These are phyloP conservation scores for Breynia disticha DNA, from an alignment of 441 rosid species.

Conservation along the genomic window DNA sequence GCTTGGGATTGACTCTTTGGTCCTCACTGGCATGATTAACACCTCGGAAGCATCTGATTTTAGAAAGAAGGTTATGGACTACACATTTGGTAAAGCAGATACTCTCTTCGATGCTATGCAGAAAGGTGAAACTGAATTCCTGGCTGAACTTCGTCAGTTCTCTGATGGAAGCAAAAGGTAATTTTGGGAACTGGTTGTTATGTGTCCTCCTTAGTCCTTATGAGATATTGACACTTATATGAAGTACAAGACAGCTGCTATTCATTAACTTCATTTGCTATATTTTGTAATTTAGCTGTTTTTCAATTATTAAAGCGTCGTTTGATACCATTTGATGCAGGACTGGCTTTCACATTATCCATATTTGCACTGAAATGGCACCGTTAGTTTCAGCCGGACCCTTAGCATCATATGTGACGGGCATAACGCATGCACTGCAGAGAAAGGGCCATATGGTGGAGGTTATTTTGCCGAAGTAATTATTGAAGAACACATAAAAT, in stretches of 20 bases:
- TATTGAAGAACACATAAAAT: conserved; percentile 8
- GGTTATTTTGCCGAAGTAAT: conserved; percentile 81
- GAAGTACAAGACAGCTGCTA: too few relatives aligned
- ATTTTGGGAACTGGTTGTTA: not conserved
- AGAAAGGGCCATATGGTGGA: conserved; percentile 65
- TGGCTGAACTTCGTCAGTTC: conserved; percentile 49
- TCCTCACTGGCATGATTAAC: conserved; percentile 43
- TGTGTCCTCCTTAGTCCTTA: too few relatives aligned
- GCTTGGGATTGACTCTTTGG: conserved; percentile 69
- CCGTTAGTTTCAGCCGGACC: conserved; percentile 61
- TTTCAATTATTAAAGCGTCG: too few relatives aligned
- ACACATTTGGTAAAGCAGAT: conserved; percentile 39
- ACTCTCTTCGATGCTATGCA: conserved; percentile 30
- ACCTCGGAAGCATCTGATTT: conserved; percentile 50
- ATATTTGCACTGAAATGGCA: conserved; percentile 81
- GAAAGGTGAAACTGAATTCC: conserved; percentile 45
- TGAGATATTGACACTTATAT: too few relatives aligned
- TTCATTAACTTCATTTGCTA: too few relatives aligned
- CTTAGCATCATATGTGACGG: conserved; percentile 56
- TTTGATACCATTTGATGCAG: conserved; percentile 28
- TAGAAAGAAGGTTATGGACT: conserved; percentile 42
- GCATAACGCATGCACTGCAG: conserved; percentile 52
- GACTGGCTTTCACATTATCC: conserved; percentile 57
- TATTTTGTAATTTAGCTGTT: too few relatives aligned
- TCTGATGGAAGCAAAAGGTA: conserved; percentile 43